These are phyloP conservation scores for Rasamsonia emersonii DNA, from an alignment of 2,329 filamentous ascomycete genomes.

Conservation along the genomic window DNA sequence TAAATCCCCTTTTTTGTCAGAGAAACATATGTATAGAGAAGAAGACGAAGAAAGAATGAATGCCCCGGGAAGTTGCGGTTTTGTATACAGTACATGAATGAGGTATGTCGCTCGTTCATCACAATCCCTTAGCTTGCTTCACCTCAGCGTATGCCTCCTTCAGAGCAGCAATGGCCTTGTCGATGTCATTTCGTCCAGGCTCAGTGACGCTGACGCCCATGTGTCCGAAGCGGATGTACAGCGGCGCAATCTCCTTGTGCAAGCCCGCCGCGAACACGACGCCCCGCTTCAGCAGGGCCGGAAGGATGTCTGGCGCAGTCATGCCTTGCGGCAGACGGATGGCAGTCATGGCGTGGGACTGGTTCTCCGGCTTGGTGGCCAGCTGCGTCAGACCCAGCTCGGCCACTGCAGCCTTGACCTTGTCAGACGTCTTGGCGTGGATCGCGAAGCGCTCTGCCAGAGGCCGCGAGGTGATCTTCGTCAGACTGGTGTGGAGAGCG, in stretches of 20 bases:
- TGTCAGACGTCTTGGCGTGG: slow-evolving; percentile 71
- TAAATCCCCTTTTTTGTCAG: too few relatives aligned
- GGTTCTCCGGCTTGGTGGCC: slow-evolving; percentile 74
- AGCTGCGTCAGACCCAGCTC: slow-evolving; percentile 82
- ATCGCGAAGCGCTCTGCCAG: slow-evolving; percentile 73
- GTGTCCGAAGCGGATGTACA: slow-evolving; percentile 93
- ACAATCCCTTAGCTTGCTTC: slow-evolving; percentile 50
- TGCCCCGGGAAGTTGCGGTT: too few relatives aligned
- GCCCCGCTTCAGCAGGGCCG: slow-evolving; percentile 74
- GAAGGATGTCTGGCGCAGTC: slow-evolving; percentile 71
- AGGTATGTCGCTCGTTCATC: too few relatives aligned
- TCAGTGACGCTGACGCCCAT: slow-evolving; percentile 94
- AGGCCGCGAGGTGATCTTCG: slow-evolving; percentile 73
- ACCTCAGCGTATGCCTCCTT: slow-evolving; percentile 66
- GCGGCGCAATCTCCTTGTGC: slow-evolving; percentile 88
- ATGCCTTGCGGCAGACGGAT: slow-evolving; percentile 87
- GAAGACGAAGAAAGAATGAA: too few relatives aligned
- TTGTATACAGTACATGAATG: background rate
- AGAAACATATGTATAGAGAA: too few relatives aligned
- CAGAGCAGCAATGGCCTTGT: slow-evolving; percentile 71
- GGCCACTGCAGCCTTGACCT: slow-evolving; percentile 73
- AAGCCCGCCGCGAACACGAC: slow-evolving; percentile 92
- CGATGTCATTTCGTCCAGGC: slow-evolving; percentile 68
- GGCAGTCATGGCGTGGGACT: slow-evolving; percentile 96
- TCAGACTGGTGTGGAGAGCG: slow-evolving; percentile 81